Percentiles rank a stretch among this genome's conserved stretches.
Conservation (phyloP, 306 rosid species). For the Casuarina cunninghamiana region DNA sequence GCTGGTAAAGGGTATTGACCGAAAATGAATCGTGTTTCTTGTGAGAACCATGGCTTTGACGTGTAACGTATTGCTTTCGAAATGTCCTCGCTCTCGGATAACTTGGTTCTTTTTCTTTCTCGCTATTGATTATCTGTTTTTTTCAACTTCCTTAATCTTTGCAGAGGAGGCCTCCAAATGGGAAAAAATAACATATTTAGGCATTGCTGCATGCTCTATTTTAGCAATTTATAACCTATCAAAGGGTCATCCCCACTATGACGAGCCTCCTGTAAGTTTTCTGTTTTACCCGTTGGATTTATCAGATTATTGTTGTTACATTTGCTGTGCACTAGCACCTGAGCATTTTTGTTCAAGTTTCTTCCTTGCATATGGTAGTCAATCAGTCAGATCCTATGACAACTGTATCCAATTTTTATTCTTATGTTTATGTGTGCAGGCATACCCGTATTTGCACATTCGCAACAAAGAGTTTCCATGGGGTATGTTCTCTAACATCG, state of each 20-base stretch:
- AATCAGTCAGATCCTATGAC: not conserved
- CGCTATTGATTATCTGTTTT: slow-evolving; percentile 12
- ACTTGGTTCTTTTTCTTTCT: not conserved
- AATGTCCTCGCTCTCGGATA: not conserved
- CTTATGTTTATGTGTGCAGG: slow-evolving; percentile 35
- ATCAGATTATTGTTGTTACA: not conserved
- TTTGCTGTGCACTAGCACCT: not conserved
- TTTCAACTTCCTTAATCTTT: not conserved
- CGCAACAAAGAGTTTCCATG: slow-evolving; percentile 99
- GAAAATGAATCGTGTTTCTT: not conserved
- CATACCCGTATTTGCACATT: slow-evolving; percentile 64
- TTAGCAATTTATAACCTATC: slow-evolving; percentile 60
- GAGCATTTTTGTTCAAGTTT: not conserved
- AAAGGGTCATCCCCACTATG: slow-evolving; percentile 81
- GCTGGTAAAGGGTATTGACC: not conserved
- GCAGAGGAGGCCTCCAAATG: slow-evolving; percentile 90
- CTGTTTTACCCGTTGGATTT: slow-evolving; percentile 18
- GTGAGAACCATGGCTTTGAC: not conserved
- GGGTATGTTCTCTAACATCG: slow-evolving; percentile 56
- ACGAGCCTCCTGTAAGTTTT: slow-evolving; percentile 75
- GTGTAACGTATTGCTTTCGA: not conserved
- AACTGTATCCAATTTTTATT: not conserved
- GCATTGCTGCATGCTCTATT: slow-evolving; percentile 62
- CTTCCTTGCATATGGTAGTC: not conserved
- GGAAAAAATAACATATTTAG: slow-evolving; percentile 93